phyloP scores from a whole-genome alignment of 2,329 filamentous ascomycete genomes.

The Sclerotinia glacialis region DNA sequence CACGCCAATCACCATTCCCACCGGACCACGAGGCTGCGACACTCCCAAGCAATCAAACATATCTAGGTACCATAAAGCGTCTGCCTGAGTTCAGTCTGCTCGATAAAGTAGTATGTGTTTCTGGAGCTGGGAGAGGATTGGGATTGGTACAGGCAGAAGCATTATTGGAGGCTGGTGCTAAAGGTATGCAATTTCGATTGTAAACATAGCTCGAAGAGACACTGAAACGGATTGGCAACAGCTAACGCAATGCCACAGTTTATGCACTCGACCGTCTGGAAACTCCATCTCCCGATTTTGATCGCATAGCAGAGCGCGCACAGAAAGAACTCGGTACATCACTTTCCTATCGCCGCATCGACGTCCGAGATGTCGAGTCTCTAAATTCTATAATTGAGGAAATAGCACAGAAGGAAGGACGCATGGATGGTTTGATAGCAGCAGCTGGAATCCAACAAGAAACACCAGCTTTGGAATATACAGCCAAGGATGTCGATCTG shows the following conservation, averaged over 20 bases:
- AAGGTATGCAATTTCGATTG: conserved; percentile 42
- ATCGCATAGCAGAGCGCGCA: conserved; percentile 50
- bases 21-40: conserved; percentile 27
- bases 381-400: conserved; percentile 65
- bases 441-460: conserved; percentile 76
- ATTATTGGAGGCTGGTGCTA: conserved; percentile 71
- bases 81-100: conserved; percentile 62
- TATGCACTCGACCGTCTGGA: conserved; percentile 38
- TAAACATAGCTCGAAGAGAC: background rate
- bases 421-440: conserved; percentile 75
- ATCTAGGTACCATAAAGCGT: conserved; percentile 33
- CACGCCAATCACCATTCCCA: conserved; percentile 22
- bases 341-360: conserved; percentile 69
- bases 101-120: conserved; percentile 67
- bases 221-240: background rate
- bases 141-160: conserved; percentile 73
- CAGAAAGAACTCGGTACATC: conserved; percentile 52
- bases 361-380: conserved; percentile 68
- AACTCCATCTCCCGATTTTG: conserved; percentile 56
- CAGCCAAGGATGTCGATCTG: conserved; percentile 68
- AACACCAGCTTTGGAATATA: conserved; percentile 77
- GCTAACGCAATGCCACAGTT: conserved; percentile 24
- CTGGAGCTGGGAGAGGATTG: conserved; percentile 68
- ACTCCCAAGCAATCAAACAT: conserved; percentile 21
- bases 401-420: conserved; percentile 68